Evolutionary conservation across 1,284 basidiomycete genomes (phyloP), one percentile per base, ranked within the genome.

Genomic region (Porphyrellus sp.): DNA sequence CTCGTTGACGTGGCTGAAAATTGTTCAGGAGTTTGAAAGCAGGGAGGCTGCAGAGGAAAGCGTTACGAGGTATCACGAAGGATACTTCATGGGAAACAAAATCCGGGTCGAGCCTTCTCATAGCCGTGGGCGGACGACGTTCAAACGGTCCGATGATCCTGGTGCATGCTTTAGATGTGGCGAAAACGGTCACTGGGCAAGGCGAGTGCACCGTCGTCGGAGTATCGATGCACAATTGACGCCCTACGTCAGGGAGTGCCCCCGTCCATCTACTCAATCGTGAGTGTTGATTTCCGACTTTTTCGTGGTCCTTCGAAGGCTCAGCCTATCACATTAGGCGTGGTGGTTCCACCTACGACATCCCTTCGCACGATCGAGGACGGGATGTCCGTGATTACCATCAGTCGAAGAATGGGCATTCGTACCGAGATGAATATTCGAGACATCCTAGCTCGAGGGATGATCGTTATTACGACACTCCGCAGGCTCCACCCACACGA

Each of bases 151-250:
- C 23, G 83, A 84, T 23, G 90, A 91, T 53, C 87, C 89, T 25
- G 88, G 89, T 11, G 86, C 89, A 47, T 92, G 90, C 65, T 92
- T 91, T 72, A 89, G 82, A 59, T 92, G 90, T 54, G 89, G 87
- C 20, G 78, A 85, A 62, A 76, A 80, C 69, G 89, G 90, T 23
- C 89, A 92, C 68, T 92, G 90, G 89, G 89, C 90, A 31, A 85
- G 89, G 88, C 89, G 59, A 34, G 81, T 41, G 28, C 11, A 28
- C 25, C 44, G n/a, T 54, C 34, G 30, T 52, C 39, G n/a, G 30
- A 41, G 20, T 11, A n/a, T 30, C 23, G n/a, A 52, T 35, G 37
- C 44, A 53, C 24, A 47, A 37, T 50, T 59, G 31, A 59, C 42
- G 9, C 18, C 44, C 5, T 12, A 33, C 37, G 31, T 44, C 41